Percentiles rank a stretch among this genome's conserved stretches.
These are phyloP conservation scores for Eremochloa ophiuroides DNA, from an alignment of 176 grass and related monocot species.

Conservation along the genomic window DNA sequence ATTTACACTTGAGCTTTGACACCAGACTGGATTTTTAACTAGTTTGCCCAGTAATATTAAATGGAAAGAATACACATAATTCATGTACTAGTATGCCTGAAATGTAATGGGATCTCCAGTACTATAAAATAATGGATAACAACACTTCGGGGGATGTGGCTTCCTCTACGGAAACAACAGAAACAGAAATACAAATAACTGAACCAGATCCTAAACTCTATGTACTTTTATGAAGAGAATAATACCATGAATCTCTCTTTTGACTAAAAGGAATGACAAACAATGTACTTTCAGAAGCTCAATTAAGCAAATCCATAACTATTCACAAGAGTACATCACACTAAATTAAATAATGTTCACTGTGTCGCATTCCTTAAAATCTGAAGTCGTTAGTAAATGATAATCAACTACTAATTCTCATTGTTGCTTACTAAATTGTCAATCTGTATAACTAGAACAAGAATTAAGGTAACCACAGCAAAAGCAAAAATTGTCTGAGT, in stretches of 20 bases:
- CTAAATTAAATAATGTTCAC: neutral
- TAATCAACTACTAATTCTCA: neutral
- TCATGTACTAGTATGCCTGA: neutral
- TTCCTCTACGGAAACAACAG: neutral
- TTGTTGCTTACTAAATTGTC: neutral
- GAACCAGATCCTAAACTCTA: neutral
- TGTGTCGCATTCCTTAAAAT: neutral
- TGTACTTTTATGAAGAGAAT: neutral
- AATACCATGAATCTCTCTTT: neutral
- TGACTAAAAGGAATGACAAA: neutral
- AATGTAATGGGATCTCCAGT: neutral
- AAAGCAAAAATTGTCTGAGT: neutral
- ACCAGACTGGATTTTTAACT: neutral
- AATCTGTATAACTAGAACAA: neutral
- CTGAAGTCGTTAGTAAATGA: neutral
- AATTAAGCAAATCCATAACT: neutral
- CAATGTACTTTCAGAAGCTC: neutral
- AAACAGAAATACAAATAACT: neutral
- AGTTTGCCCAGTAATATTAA: neutral
- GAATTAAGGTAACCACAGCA: neutral
- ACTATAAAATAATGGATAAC: neutral
- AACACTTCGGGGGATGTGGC: neutral
- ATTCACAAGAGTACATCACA: neutral
- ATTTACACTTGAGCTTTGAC: neutral
- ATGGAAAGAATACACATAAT: neutral